Conservation (phyloP, 257 asterid genomes). For the Solanum clarkiae region DNA sequence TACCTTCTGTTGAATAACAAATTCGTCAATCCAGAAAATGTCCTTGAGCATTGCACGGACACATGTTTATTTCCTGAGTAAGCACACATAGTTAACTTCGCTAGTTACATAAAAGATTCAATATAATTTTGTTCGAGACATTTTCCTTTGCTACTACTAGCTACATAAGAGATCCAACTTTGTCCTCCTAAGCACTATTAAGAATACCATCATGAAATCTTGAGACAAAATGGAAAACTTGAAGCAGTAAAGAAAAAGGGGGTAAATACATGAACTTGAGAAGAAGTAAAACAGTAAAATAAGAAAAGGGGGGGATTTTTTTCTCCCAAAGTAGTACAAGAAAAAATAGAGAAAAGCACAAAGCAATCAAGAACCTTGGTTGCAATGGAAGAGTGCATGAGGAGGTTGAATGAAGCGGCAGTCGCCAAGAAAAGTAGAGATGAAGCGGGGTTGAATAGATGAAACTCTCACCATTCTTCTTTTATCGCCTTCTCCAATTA, state of each 20-base stretch:
- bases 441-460: constrained; percentile 53
- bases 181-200: background rate
- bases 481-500: background rate
- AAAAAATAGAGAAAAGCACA: background rate
- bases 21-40: constrained; percentile 53
- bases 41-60: constrained; percentile 53
- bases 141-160: background rate
- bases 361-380: constrained; percentile 28
- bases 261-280: background rate
- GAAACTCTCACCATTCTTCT: constrained; percentile 20
- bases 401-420: constrained; percentile 32
- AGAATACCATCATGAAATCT: background rate
- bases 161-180: background rate
- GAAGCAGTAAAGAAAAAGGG: background rate
- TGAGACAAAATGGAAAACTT: background rate
- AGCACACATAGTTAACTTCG: background rate
- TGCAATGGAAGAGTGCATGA: constrained; percentile 25
- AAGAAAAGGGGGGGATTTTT: background rate
- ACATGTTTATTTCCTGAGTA: constrained; percentile 46
- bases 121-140: background rate
- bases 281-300: too few relatives aligned
- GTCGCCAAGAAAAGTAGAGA: constrained; percentile 58
- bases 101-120: background rate
- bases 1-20: constrained; percentile 64
- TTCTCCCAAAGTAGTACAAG: background rate